Base-by-base conservation (phyloP, 2,329 filamentous ascomycete genomes). In the Pezicula neosporulosa region DNA sequence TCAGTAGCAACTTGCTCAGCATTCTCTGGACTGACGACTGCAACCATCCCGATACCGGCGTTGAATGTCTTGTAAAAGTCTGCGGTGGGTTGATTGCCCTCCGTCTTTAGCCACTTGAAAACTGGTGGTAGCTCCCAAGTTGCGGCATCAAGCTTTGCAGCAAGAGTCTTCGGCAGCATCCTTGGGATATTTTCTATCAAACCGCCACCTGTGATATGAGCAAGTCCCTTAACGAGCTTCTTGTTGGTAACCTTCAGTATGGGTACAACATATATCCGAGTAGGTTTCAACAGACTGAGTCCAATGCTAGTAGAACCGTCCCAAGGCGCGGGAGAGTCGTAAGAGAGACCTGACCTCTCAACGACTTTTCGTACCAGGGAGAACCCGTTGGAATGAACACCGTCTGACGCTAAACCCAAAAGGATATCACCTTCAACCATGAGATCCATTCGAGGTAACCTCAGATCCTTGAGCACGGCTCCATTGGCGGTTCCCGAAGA, bases 51-150 rank as follows among this genome's bases (percentile, higher is more conserved):
- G 42, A 99, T 75, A 47, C 94, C 94, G 7, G 87, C 91, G 75
- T 99, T 99, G 80, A 96, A 97, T 2, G 91, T 94, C 52, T 91
- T 80, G 47, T 87, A 90, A 81, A 97, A 95, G 74, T 99, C 94
- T 9, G 75, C 66, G 2, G 85, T 77, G 48, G 78, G 81, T 30
- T 97, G 85, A 54, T 87, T 87, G n/a, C 83, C 83, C 3, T 76
- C 74, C 55, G 68, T 49, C 73, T 91, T 90, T 62, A 99, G 78
- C 94, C 94, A 99, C 64, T 78, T 78, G 74, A 97, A 94, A 4
- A 97, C 88, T 1, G 81, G 73, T 0, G 89, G 90, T 41, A 91
- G 77, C 24, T 82, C 69, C 90, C 92, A 99, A 1, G 81, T 72
- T 39, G 77, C 74, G 44, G 88, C 87, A 63, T 96, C 87, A 50